A percentile compares a stretch with the other conserved stretches of the same genome.
These are phyloP conservation scores for Penicillium sp. DNA, from an alignment of 2,329 filamentous ascomycete species.

Conservation along the genomic window DNA sequence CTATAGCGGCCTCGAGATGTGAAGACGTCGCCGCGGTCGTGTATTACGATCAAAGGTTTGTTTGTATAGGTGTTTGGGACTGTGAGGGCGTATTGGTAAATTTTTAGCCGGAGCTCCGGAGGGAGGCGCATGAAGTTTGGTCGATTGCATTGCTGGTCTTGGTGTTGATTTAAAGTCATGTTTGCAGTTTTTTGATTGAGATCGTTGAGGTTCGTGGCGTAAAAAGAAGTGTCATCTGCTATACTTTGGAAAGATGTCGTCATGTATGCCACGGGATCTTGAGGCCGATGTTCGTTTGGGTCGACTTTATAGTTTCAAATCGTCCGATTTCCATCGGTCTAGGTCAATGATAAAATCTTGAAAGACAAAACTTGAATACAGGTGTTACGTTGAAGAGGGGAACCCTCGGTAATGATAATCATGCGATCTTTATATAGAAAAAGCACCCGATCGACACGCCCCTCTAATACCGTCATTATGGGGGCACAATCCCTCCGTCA, in stretches of 20 bases:
- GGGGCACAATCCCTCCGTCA: neutral
- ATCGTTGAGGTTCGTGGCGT: neutral
- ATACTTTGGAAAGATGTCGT: no score
- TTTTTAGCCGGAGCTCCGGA: conserved; percentile 34
- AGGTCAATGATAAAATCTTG: neutral
- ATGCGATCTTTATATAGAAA: neutral
- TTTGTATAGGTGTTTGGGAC: conserved; percentile 34
- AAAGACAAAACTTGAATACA: neutral
- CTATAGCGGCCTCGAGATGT: conserved; percentile 32
- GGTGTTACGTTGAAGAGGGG: neutral
- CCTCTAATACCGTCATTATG: neutral
- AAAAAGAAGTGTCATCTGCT: neutral
- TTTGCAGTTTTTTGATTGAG: neutral
- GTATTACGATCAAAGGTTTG: conserved; percentile 34
- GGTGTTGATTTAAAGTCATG: neutral
- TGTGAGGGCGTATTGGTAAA: conserved; percentile 34
- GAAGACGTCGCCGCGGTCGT: conserved; percentile 33
- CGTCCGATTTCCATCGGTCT: neutral
- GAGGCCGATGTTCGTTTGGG: neutral
- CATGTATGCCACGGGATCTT: neutral
- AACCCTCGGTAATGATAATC: neutral
- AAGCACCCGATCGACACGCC: neutral
- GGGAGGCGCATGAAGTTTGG: conserved; percentile 29
- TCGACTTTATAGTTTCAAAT: neutral
- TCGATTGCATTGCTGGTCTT: neutral